Percentiles rank a stretch among this genome's conserved stretches.
Conservation (phyloP, 2,329 filamentous ascomycete genomes). For the Simplicillium aogashimaense region DNA sequence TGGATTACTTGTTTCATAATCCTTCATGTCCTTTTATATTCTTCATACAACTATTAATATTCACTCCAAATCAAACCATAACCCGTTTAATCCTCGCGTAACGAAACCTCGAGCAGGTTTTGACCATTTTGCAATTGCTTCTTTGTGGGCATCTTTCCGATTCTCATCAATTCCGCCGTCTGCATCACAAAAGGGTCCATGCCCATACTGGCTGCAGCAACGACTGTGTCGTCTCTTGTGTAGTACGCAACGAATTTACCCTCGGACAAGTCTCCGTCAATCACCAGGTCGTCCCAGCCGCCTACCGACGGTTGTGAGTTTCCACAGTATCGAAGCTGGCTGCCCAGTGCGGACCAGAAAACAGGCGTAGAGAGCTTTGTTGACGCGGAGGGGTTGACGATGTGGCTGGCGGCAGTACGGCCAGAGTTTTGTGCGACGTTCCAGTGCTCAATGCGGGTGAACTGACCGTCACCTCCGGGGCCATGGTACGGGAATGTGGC, state of each 20-base stretch:
- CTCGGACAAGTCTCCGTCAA: constrained; percentile 68
- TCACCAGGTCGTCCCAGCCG: constrained; percentile 77
- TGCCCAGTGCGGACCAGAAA: constrained; percentile 91
- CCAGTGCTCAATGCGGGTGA: constrained; percentile 92
- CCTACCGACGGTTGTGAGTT: constrained; percentile 48
- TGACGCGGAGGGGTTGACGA: constrained; percentile 53
- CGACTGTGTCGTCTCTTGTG: constrained; percentile 72
- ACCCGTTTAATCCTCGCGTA: constrained; percentile 16
- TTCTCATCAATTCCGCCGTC: constrained; percentile 73
- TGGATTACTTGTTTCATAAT: too few relatives aligned
- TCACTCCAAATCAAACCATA: not conserved
- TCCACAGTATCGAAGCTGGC: constrained; percentile 87
- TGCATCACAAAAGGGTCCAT: constrained; percentile 81
- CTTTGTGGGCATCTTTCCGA: constrained; percentile 75
- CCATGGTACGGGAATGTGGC: constrained; percentile 91
- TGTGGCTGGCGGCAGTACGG: constrained; percentile 67
- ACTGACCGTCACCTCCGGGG: constrained; percentile 65
- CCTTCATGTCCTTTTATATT: too few relatives aligned
- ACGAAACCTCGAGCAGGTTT: constrained; percentile 35
- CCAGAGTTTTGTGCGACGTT: constrained; percentile 94
- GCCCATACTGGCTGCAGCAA: constrained; percentile 86
- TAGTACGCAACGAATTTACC: constrained; percentile 87
- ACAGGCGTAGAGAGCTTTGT: constrained; percentile 77
- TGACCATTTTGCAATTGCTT: constrained; percentile 57
- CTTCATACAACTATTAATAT: not conserved